Base-by-base conservation (phyloP, 176 grass and related monocot genomes). In the Elaeis guineensis region DNA sequence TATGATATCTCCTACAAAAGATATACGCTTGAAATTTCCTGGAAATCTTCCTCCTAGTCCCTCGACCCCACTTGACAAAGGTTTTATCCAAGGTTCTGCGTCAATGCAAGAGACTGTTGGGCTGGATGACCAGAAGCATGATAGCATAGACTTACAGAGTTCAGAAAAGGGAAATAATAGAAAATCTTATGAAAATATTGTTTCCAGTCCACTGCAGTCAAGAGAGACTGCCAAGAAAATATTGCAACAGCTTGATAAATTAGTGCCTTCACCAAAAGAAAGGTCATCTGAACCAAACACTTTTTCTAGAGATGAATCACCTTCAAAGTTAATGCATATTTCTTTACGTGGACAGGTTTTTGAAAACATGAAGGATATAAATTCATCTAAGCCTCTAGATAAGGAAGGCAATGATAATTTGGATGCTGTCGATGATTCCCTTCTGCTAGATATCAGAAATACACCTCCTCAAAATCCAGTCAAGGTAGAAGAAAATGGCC, bases 211-310 rank as follows among this genome's bases (percentile, higher is more conserved):
- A 63, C 23, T 62, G 66, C 72, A 79, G 69, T 85, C 87, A 82
- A 88, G 58, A 52, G 76, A 87, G 62, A 97, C 84, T 48, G 93
- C 83, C 28, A 72, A 79, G 63, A 85, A 91, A 78, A 91, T 97
- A 80, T 68, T 89, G 49, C 70, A 89, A 14, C 64, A 80, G 72
- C 80, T 97, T 76, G 80, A 87, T 69, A 85, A 78, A 80, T 70
- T 97, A 80, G 80, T 65, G 6, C 75, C 72, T 4, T 85, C 87
- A 16, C 84, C 84, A 53, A 91, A 80, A 53, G 61, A 74, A 16
- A 79, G 81, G 50, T 67, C 72, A 52, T 57, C 50, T 60, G 64
- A 67, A 66, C 39, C 44, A 50, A 58, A 65, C 26, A 53, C 49
- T 69, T 55, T 54, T 24, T 17, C 60, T 63, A 20, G 50, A 19